A percentile compares a stretch with the other conserved stretches of the same genome.
These are phyloP conservation scores for Alloteropsis semialata DNA, from an alignment of 176 grass and related monocot species.

Conservation along the genomic window DNA sequence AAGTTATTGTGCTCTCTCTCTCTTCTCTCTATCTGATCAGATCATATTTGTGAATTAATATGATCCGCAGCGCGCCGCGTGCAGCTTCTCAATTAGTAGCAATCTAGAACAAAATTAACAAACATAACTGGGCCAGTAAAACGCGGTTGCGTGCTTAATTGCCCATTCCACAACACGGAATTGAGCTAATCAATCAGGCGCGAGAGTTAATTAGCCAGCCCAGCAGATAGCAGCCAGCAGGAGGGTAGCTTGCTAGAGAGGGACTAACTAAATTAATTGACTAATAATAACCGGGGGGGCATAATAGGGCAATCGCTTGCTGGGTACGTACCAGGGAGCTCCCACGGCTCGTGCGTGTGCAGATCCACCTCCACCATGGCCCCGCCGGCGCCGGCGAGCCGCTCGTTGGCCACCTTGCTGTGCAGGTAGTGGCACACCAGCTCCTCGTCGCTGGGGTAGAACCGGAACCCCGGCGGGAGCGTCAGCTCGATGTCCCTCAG, in stretches of 20 bases:
- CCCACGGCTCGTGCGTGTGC: conserved; percentile 73
- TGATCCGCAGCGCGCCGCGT: neutral
- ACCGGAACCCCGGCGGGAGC: conserved; percentile 71
- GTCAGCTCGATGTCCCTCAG: conserved; percentile 65
- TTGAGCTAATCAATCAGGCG: neutral
- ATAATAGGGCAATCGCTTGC: neutral
- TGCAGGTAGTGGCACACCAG: conserved; percentile 75
- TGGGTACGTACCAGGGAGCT: conserved; percentile 54
- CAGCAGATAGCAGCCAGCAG: neutral
- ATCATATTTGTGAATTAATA: neutral
- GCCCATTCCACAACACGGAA: conserved; percentile 25
- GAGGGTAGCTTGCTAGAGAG: conserved; percentile 30
- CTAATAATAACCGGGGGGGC: neutral
- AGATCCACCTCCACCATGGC: conserved; percentile 72
- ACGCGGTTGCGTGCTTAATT: conserved; percentile 26
- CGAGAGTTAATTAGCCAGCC: neutral
- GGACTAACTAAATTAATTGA: neutral
- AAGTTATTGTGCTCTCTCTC: neutral
- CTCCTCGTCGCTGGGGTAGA: conserved; percentile 74
- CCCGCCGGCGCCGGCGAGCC: neutral
- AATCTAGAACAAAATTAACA: neutral
- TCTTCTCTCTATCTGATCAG: no score
- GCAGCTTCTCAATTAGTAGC: neutral
- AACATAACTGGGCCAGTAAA: neutral
- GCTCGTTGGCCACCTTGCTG: conserved; percentile 61